Evolutionary conservation across 441 rosid species (phyloP), one percentile per base, ranked within the genome.

Genomic region (Eutrema salsugineum): DNA sequence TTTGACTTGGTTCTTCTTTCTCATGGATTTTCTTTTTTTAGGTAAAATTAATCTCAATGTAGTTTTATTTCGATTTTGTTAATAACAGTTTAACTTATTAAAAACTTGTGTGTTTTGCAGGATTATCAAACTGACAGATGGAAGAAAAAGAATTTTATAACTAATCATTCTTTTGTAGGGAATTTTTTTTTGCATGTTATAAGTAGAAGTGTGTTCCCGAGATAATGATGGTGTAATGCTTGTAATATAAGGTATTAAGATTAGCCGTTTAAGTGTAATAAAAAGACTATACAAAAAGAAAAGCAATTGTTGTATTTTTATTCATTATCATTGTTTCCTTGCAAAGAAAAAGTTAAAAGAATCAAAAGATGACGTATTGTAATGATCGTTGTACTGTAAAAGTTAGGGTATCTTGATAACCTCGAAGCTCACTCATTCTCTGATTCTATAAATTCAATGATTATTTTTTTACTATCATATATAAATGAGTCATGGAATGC

Each of bases 351-450:
- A 60, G 73, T 27, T 44, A 60, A 62, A 63, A 46, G 55, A 68
- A 68, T 53, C 55, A 36, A 60, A 68, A 62, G 59, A 53, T 61
- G 62, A 44, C 73, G 63, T 67, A 69, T 53, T 53, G 68, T 61
- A 22, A 60, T 62, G 78, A 75, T 75, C 58, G 4, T 75, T 68
- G 62, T 27, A 51, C 73, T 66, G 68, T 38, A 66, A 59, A 66
- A 50, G 50, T 28, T 47, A 22, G 24, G 16, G 51, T 43, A 33
- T 58, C 22, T 66, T 67, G 46, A 66, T 59, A 59, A 59, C 63
- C 78, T 73, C 77, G 48, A 73, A 57, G 72, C 54, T 58, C 54
- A 73, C 72, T 73, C 72, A 15, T 72, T 42, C 70, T 55, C 33
- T 55, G 58, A 55, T 44, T 55, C 35, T 6, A 46, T 7, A 71